phyloP scores from a whole-genome alignment of 257 asterid genomes.

The Plectranthus barbatus region DNA sequence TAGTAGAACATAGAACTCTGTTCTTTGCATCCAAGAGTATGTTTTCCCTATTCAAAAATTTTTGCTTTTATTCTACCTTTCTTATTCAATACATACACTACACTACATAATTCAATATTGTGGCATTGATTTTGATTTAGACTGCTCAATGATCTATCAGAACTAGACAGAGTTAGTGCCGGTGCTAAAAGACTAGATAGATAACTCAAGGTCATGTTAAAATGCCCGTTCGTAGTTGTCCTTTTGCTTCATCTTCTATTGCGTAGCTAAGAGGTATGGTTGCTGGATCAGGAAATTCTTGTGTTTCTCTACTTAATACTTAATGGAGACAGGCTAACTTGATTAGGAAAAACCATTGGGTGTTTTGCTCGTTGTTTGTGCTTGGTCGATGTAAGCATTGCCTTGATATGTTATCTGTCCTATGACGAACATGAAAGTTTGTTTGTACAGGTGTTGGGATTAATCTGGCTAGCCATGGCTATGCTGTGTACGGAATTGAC shows the following conservation, averaged over 20 bases:
- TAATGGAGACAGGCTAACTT: neutral
- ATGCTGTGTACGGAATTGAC: constrained; percentile 81
- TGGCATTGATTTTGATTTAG: neutral
- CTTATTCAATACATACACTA: neutral
- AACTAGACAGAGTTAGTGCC: neutral
- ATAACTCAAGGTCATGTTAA: neutral
- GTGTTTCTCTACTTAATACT: neutral
- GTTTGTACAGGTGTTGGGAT: constrained; percentile 57
- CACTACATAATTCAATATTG: neutral
- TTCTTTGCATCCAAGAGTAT: neutral
- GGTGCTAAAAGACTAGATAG: neutral
- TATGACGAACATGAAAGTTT: neutral
- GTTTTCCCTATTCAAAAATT: neutral
- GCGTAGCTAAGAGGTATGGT: constrained; percentile 2
- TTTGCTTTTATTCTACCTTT: neutral
- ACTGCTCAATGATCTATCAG: neutral
- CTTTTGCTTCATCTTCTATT: constrained; percentile 18
- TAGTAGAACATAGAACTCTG: neutral
- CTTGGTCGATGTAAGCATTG: neutral
- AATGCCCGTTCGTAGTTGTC: neutral
- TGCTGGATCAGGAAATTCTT: neutral
- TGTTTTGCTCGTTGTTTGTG: too few species aligned
- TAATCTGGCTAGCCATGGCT: constrained; percentile 58
- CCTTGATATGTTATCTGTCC: neutral
- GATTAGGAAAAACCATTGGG: neutral